Base-by-base conservation (phyloP, 208 protist species). In the Angomonas ambiguus region DNA sequence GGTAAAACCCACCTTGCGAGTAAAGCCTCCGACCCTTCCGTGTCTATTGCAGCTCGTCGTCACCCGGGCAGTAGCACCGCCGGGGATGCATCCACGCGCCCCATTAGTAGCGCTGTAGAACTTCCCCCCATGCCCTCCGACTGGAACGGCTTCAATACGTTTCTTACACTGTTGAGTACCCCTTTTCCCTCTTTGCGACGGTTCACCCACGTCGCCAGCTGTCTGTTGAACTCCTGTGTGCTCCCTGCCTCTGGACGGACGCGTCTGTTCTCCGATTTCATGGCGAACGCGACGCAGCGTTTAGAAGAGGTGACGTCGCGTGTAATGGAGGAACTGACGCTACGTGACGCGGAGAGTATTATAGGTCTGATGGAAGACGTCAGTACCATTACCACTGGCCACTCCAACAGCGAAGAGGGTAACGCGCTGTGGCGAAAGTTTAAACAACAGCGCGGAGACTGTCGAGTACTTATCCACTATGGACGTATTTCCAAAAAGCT, bases 141-240 rank as follows among this genome's bases (percentile, higher is more conserved):
- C 57, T 94, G 88, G 88, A 42, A 71, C 4, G 88, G 88, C 55
- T 92, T 91, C 63, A 69, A 83, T 57, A 90, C 88, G 0, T 53
- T 95, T 24, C 65, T 92, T 11, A 34, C 68, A 53, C 82, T 92
- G 55, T 74, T 95, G n/a, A 69, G 77, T 11, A 88, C 85, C 0
- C 86, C 88, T 22, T 82, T 95, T 22, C 31, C 69, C 5, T 80
- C 70, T 2, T 78, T 92, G 65, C 82, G 79, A 28, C 85, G 88
- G 10, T 83, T 83, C 62, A 72, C 79, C n/a, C 84, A 92, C 63
- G 85, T 82, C 13, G 82, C 79, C 22, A 76, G 82, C 48, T 91
- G 82, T 67, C 63, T 94, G 22, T 49, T 92, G 6, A 77, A 88
- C 57, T 79, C 83, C 22, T 64, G 74, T 45, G 79, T 58, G 3